A percentile compares a stretch with the other conserved stretches of the same genome.
These are phyloP conservation scores for Neofusicoccum cordaticola DNA, from an alignment of 2,329 filamentous ascomycete genomes.

Conservation along the genomic window DNA sequence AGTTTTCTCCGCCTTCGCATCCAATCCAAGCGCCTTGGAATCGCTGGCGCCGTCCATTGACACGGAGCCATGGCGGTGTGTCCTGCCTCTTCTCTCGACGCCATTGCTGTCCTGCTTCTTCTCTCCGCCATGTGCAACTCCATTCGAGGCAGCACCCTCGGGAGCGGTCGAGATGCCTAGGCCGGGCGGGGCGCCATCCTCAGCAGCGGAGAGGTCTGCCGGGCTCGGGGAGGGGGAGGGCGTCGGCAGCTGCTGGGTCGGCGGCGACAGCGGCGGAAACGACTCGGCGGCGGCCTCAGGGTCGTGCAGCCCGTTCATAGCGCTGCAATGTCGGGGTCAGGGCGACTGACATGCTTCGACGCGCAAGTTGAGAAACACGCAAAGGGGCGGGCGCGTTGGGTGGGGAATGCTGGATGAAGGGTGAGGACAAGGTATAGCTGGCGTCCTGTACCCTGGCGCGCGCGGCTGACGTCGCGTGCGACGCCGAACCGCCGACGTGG, in stretches of 20 bases:
- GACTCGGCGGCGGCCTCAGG: slow-evolving; percentile 23
- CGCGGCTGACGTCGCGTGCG: slow-evolving; percentile 1
- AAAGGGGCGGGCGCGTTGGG: not conserved
- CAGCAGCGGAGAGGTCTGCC: not conserved
- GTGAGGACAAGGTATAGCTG: not conserved
- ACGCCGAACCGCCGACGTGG: not conserved
- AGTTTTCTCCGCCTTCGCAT: not conserved
- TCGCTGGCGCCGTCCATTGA: not conserved
- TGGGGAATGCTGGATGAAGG: not conserved
- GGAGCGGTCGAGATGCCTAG: not conserved
- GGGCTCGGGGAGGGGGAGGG: slow-evolving; percentile 21
- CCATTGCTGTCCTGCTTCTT: slow-evolving; percentile 8
- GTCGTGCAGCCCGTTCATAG: slow-evolving; percentile 31
- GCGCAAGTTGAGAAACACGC: not conserved
- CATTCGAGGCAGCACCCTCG: not conserved
- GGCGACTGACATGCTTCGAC: slow-evolving; percentile 10
- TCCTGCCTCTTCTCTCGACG: not conserved
- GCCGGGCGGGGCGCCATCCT: not conserved
- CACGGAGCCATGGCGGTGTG: not conserved
- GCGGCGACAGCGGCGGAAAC: slow-evolving; percentile 4
- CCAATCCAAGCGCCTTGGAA: not conserved
- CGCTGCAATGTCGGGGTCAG: slow-evolving; percentile 18
- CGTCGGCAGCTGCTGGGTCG: slow-evolving; percentile 29
- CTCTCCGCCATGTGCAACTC: not conserved
- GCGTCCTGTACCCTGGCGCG: not conserved